Base-by-base conservation (phyloP, 768 basidiomycete genomes). In the Gymnopilus junonius region DNA sequence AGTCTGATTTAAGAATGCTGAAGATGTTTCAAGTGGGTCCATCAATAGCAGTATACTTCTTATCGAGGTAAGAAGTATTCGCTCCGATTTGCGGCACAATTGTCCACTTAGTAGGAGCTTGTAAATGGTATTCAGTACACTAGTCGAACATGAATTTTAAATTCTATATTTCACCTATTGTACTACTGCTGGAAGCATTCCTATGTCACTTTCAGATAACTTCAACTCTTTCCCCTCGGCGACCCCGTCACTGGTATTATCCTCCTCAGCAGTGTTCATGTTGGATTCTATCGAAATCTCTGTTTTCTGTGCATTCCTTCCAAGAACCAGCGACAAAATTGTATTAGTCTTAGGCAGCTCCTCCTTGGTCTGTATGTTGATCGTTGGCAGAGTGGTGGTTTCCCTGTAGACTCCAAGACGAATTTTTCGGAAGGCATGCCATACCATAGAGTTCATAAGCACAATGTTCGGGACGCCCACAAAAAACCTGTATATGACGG, bases 391-490 rank as follows among this genome's bases (percentile, higher is more conserved):
- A 3, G 23, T 55, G 4, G 54, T 37, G 27, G 12, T 17, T 17
- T 55, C 54, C 10, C 15, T 55, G 54, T 55, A 55, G 3, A 37
- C 10, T 8, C 54, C 54, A 4, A 55, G 39, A 12, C 39, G 34
- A 37, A 55, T 55, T 27, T 55, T 55, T 2, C 54, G 54, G 21
- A 39, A 55, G 11, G 40, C 54, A 23, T 39, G 35, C 37, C 54
- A 55, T 12, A 37, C 54, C 54, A 55, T 55, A 4, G 39, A 20
- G 37, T 55, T 55, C 54, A 55, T 55, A 25, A 55, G 34, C 27
- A 55, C 54, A 20, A 55, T 55, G 54, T 55, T 55, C 8, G 54
- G 54, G 8, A 55, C 54, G 61, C 63, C 74, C 73, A n/a, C 74
- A n/a, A 55, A 59, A 20, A 48, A 59, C 25, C 58, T 34, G 25